Percentiles rank a stretch among this genome's conserved stretches.
These are phyloP conservation scores for Catenaria anguillulae DNA, from an alignment of 371 early-diverging fungal species.

Conservation along the genomic window DNA sequence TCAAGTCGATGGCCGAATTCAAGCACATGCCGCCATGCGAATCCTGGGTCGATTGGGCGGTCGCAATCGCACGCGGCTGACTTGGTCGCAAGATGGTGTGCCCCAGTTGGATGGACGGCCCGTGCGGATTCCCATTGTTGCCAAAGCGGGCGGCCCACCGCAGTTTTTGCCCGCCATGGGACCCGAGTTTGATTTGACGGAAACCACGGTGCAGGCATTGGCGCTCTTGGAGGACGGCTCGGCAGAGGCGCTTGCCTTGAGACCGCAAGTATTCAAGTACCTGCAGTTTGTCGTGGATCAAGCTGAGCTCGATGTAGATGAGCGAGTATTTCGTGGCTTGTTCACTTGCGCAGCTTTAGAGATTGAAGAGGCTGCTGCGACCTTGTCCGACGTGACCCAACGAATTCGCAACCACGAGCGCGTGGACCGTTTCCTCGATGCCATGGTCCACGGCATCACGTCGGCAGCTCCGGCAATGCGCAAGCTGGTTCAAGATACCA, in stretches of 20 bases:
- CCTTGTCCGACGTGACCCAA: slow-evolving; percentile 1
- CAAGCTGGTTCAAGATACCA: slow-evolving; percentile 48
- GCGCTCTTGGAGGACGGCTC: slow-evolving; percentile 26
- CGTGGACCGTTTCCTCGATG: slow-evolving; percentile 47
- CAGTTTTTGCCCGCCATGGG: too few species aligned
- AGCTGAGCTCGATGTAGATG: slow-evolving; percentile 26
- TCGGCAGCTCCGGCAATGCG: slow-evolving; percentile 46
- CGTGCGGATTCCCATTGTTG: not conserved
- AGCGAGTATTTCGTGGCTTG: slow-evolving; percentile 15
- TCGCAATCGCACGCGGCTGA: slow-evolving; percentile 60
- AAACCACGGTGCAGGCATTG: slow-evolving; percentile 35
- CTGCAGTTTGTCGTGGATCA: slow-evolving; percentile 39
- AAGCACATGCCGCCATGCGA: slow-evolving; percentile 74
- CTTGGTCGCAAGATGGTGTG: slow-evolving; percentile 33
- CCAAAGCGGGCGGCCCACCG: too few species aligned
- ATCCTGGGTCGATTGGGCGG: slow-evolving; percentile 96
- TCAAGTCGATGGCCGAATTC: slow-evolving; percentile 58
- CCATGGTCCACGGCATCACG: slow-evolving; percentile 60
- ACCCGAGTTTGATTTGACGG: slow-evolving; percentile 26
- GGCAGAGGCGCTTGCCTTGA: slow-evolving; percentile 30
- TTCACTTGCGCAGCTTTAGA: not conserved
- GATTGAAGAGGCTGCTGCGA: not conserved
- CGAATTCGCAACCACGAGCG: slow-evolving; percentile 7
- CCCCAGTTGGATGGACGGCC: slow-evolving; percentile 31
- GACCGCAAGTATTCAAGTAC: slow-evolving; percentile 49